Evolutionary conservation across 2,329 filamentous ascomycete species (phyloP), one percentile per base, ranked within the genome.

Genomic region (Massarina eburnea): DNA sequence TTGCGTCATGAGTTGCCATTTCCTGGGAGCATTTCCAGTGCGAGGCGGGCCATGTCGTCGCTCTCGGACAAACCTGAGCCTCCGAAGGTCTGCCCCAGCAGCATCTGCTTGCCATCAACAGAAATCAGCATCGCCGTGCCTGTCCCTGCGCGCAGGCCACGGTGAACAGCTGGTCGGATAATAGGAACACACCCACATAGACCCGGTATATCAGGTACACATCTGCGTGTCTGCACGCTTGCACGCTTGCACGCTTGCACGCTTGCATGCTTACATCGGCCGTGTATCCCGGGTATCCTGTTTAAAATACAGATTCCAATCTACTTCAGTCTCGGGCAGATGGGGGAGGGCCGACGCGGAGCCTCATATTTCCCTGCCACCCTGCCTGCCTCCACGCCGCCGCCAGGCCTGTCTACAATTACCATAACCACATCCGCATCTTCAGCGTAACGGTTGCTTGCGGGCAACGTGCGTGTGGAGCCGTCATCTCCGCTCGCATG

Each of bases 51-150:
- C 46, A 43, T 51, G 59, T 50, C 37, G 58, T 62, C 59, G 59
- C 59, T 54, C 51, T 59, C 59, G 60, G 60, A 61, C 51, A 57
- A 63, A 57, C 57, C 52, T 55, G 46, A 48, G 47, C 45, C 50
- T 54, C 57, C 57, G 57, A 51, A 32, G 19, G 12, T 18, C 35
- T 9, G 22, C 22, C 22, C 24, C 37, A 19, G 26, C 37, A 26
- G 6, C 15, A 8, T 18, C 32, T 35, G 32, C 9, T n/a, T 17
- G 19, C 7, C 5, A 35, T 12, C 32, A 35, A 20, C 27, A 30
- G 19, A 3, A 18, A 35, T 12, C 32, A 35, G 15, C 27, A 30
- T 14, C 12, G 27, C 27, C 12, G 6, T 30, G 27, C 12, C n/a
- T 14, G n/a, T 14, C 27, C 5, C 27, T 30, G 27, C 27, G 27